These are phyloP conservation scores for Zoysia japonica DNA, from an alignment of 176 grass and related monocot species.

Conservation along the genomic window DNA sequence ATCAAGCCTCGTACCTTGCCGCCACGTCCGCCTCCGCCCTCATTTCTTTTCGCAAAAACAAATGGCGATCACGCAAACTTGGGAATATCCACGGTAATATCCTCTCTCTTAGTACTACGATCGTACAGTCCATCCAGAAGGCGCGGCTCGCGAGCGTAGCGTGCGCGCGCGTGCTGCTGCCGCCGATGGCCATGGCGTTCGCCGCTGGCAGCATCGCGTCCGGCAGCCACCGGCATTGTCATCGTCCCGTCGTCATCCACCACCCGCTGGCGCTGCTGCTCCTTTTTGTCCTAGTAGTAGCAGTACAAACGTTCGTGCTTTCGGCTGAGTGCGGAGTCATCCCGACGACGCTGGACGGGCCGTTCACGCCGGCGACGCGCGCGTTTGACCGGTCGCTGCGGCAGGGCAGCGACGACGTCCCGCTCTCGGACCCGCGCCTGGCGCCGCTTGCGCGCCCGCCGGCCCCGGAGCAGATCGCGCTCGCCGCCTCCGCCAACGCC, in stretches of 20 bases:
- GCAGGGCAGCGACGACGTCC: conserved; percentile 73
- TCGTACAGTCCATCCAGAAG: background rate
- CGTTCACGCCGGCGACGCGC: conserved; percentile 61
- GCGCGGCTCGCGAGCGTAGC: background rate
- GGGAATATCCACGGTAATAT: conserved; percentile 30
- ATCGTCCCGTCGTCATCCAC: background rate
- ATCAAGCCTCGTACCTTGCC: background rate
- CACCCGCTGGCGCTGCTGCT: background rate
- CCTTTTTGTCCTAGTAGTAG: background rate
- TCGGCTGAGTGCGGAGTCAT: conserved; percentile 31
- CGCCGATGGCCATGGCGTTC: conserved; percentile 20
- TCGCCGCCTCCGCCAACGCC: conserved; percentile 61
- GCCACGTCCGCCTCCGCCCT: background rate
- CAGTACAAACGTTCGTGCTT: background rate
- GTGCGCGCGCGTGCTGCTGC: background rate
- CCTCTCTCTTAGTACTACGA: background rate
- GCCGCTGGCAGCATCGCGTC: background rate
- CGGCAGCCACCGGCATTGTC: conserved; percentile 2
- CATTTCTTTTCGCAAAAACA: background rate
- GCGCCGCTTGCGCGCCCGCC: conserved; percentile 44
- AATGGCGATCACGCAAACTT: background rate
- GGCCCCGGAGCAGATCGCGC: conserved; percentile 80
- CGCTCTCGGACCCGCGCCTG: conserved; percentile 61
- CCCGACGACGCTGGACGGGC: conserved; percentile 81
- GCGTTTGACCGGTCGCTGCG: conserved; percentile 66